A percentile compares a stretch with the other conserved stretches of the same genome.
phyloP scores from a whole-genome alignment of 306 rosid genomes.

The Citrullus mucosospermus region DNA sequence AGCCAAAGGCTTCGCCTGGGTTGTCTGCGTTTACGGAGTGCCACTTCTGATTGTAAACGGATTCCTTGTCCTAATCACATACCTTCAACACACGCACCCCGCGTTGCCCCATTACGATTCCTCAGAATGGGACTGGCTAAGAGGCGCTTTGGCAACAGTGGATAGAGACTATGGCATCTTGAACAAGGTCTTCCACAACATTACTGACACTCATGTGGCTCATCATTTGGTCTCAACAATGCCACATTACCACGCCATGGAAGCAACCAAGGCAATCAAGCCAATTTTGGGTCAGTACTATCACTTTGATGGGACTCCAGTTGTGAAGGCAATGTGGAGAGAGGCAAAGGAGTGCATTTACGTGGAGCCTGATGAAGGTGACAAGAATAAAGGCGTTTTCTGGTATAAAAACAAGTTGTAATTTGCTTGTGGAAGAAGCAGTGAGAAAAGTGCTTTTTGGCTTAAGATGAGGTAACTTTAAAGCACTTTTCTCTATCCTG shows the following conservation, averaged over 20 bases:
- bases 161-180: slow-evolving; percentile 83
- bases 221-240: slow-evolving; percentile 90
- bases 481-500: not conserved
- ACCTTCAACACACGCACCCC: slow-evolving; percentile 85
- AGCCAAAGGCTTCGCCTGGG: slow-evolving; percentile 72
- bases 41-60: slow-evolving; percentile 74
- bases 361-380: slow-evolving; percentile 57
- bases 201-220: slow-evolving; percentile 91
- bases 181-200: slow-evolving; percentile 89
- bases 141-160: slow-evolving; percentile 84
- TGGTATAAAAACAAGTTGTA: slow-evolving; percentile 66
- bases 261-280: slow-evolving; percentile 73
- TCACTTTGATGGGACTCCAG: slow-evolving; percentile 51
- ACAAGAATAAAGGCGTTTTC: slow-evolving; percentile 35
- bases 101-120: slow-evolving; percentile 79
- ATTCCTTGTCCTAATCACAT: slow-evolving; percentile 80
- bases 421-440: slow-evolving; percentile 1
- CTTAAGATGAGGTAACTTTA: not conserved
- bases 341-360: slow-evolving; percentile 67
- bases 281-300: slow-evolving; percentile 64
- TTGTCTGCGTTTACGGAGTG: slow-evolving; percentile 59
- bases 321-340: slow-evolving; percentile 57
- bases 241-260: slow-evolving; percentile 86
- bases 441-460: not conserved
- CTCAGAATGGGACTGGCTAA: slow-evolving; percentile 91